phyloP scores from a whole-genome alignment of 2,329 filamentous ascomycete genomes.

The Phialophora macrospora region DNA sequence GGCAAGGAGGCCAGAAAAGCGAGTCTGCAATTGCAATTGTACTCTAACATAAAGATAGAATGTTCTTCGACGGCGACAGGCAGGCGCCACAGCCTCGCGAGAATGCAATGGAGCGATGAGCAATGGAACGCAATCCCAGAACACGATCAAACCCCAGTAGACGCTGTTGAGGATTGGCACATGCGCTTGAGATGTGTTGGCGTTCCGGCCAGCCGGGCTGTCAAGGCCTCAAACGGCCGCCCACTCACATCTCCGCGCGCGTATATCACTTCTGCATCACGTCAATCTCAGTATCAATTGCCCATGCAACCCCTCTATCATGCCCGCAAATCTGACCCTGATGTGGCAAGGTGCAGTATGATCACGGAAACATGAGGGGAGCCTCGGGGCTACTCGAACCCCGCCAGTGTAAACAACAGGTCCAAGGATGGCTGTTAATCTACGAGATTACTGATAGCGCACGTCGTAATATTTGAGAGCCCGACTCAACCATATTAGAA shows the following conservation, averaged over 20 bases:
- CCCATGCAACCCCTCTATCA: not conserved
- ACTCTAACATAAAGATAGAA: constrained; percentile 27
- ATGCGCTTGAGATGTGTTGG: not conserved
- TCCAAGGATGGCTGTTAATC: not conserved
- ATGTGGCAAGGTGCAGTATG: constrained; percentile 1
- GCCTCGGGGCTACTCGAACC: not conserved
- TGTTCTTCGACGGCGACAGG: constrained; percentile 7
- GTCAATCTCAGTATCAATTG: not conserved
- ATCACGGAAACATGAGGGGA: constrained; percentile 4
- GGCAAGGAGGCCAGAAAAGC: constrained; percentile 6
- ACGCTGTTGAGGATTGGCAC: not conserved
- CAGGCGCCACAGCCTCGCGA: not conserved
- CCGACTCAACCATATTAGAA: not conserved
- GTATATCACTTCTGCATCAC: constrained; percentile 2
- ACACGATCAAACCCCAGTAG: too few relatives aligned
- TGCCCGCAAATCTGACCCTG: not conserved
- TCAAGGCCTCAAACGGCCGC: not conserved
- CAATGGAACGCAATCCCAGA: not conserved
- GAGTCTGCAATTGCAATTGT: constrained; percentile 19
- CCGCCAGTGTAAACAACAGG: not conserved
- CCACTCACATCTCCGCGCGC: constrained; percentile 1
- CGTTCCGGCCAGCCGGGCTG: not conserved
- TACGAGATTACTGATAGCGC: not conserved
- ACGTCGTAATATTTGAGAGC: not conserved
- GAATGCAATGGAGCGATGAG: not conserved